Evolutionary conservation across 805 yeast genomes (phyloP), one percentile per base, ranked within the genome.

Genomic region (Yarrowia divulgata): DNA sequence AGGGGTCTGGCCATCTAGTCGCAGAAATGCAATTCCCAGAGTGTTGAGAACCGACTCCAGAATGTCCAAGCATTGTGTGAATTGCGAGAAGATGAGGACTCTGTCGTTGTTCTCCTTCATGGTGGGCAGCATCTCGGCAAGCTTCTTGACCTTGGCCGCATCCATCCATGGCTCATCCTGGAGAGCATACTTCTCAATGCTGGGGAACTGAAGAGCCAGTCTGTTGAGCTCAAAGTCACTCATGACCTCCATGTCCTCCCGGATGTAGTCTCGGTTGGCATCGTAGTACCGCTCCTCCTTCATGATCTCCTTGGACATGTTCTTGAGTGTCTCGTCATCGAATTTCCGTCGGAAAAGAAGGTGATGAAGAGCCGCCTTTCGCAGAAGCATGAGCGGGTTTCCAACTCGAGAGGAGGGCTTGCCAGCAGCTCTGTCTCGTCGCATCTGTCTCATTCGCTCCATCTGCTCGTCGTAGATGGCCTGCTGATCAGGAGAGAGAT

Each of bases 201-300:
- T 85, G 77, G 79, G 39, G 78, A 90, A 94, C 72, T 85, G 86
- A 52, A 81, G 81, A 77, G 98, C 92, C 67, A 95, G 80, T 18
- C 82, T 81, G 75, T 93, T 88, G 66, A 95, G 82, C 79, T 95
- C 99, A 77, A 85, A 90, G 81, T 95, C 99, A 9, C 91, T 85
- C 98, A 95, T 92, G 14, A 90, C 91, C 76, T 87, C 87, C 98
- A 95, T 93, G 78, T 95, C 99, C 80, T 95, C 99, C 75, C 76
- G 87, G 70, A 95, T 93, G 75, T 84, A 95, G 49, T 85, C 81
- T 71, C 82, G 80, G 76, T 92, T 93, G 18, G 98, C 98, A 69
- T 87, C 87, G 40, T 81, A 73, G 78, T 95, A 95, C 67, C 85
- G 87, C 0, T 92, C 91, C 75, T 93, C 97, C 69, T 83, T 82